Evolutionary conservation across 176 grass and related monocot genomes (phyloP), one percentile per base, ranked within the genome.

Genomic region (Tillandsia leiboldiana): DNA sequence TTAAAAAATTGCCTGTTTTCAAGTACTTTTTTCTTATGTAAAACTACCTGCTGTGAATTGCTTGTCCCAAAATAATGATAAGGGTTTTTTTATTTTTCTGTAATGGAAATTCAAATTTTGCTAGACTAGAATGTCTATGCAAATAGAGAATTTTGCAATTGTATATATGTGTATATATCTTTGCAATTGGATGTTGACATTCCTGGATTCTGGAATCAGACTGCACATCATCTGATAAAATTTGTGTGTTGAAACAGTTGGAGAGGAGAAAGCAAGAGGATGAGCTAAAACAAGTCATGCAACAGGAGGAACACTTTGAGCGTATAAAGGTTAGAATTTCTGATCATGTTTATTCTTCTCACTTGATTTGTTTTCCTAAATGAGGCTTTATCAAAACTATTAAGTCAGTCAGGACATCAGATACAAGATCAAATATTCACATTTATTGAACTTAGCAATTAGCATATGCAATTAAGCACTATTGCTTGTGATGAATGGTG

Each of bases 231-330:
- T 59, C 33, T 42, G 33, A 42, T 42, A 42, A 61, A 14, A 22
- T 15, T 61, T 61, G 22, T 61, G 13, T 52, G 51, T 70, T 79
- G 26, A 64, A 80, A 77, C 84, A 96, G 92, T 76, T 88, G 67
- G 88, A 92, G 78, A 96, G 78, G 79, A 89, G 92, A 64, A 92
- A 88, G 70, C 86, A 92, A 88, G 92, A 96, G 75, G 92, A 96
- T 50, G 92, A 96, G 68, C 66, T 96, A 66, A 96, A 92, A 70
- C 88, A 96, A 91, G 73, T 96, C 59, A 92, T 80, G 86, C 88
- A 92, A 69, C 92, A 87, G 68, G 92, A 96, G 67, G 78, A 92
- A 74, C 79, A 86, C 77, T 96, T 92, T 28, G 88, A 96, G 81
- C 88, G 88, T 67, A 85, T 96, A 64, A 96, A 96, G 92, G 91